Evolutionary conservation across 139 green algal genomes (phyloP).

Genomic region (Chlorella sp.): DNA sequence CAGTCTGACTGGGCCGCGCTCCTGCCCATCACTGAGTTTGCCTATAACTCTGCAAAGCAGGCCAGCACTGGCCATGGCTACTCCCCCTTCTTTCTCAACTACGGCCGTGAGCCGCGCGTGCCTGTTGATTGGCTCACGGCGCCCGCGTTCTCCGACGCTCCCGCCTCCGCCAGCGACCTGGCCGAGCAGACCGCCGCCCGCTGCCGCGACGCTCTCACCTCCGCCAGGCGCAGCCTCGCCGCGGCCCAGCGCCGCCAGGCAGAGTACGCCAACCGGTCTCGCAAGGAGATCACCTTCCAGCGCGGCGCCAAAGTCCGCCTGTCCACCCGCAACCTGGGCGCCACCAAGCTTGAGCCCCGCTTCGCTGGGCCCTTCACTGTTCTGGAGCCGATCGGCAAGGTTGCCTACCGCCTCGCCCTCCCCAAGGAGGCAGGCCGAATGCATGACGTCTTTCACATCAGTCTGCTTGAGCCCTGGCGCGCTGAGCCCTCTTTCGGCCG

Average conservation of each 20-base stretch:
- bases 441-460: no score
- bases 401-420: no score
- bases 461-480: no score
- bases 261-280: background rate
- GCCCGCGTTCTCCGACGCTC: background rate
- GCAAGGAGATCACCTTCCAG: constrained; percentile 1
- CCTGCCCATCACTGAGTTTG: constrained; percentile 51
- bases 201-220: constrained; percentile 11
- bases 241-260: constrained; percentile 14
- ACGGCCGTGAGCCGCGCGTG: constrained; percentile 33
- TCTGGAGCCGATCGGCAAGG: no score
- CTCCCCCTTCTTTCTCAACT: constrained; percentile 49
- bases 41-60: constrained; percentile 47
- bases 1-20: constrained; percentile 53
- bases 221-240: no score
- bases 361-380: no score
- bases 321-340: no score
- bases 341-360: no score
- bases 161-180: background rate
- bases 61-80: constrained; percentile 15
- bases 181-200: no score
- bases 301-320: no score
- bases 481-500: no score
- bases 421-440: no score
- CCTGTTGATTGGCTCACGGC: constrained; percentile 2